Evolutionary conservation across 176 grass and related monocot species (phyloP).

Genomic region (Thinopyrum elongatum): DNA sequence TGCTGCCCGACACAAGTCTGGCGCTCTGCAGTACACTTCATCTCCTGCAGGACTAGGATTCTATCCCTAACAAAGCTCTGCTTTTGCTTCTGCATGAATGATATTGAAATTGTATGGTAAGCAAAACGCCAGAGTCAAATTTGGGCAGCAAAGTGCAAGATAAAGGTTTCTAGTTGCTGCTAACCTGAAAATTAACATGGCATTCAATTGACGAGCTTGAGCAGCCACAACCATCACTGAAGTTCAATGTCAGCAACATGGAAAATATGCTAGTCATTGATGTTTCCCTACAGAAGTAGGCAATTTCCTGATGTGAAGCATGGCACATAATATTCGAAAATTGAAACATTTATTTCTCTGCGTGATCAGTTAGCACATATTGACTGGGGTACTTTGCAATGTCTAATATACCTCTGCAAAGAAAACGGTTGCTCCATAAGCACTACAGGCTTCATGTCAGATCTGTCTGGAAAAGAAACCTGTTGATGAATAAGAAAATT

Average conservation of each 20-base stretch:
- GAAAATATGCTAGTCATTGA: conserved; percentile 66
- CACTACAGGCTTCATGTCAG: conserved; percentile 76
- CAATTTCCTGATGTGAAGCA: conserved; percentile 29
- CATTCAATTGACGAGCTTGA: conserved; percentile 65
- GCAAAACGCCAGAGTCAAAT: background rate
- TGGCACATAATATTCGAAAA: conserved; percentile 16
- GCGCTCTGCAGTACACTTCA: conserved; percentile 46
- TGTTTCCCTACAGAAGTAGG: conserved; percentile 73
- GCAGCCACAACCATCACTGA: conserved; percentile 81
- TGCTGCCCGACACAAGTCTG: conserved; percentile 52
- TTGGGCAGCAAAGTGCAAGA: background rate
- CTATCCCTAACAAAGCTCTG: conserved; percentile 54
- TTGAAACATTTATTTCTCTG: background rate
- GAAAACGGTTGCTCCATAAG: conserved; percentile 85
- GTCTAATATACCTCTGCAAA: conserved; percentile 65
- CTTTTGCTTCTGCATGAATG: conserved; percentile 58
- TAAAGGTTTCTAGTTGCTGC: conserved; percentile 12
- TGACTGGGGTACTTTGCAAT: background rate
- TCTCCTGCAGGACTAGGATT: conserved; percentile 41
- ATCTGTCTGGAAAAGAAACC: conserved; percentile 86
- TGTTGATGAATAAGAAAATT: conserved; percentile 33
- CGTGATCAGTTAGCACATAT: background rate
- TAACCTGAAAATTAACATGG: conserved; percentile 78
- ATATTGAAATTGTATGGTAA: conserved; percentile 15
- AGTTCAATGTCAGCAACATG: conserved; percentile 80